A percentile compares a stretch with the other conserved stretches of the same genome.
Evolutionary conservation across 1,139 yeast species (phyloP).

Genomic region (Geotrichum fermentans): DNA sequence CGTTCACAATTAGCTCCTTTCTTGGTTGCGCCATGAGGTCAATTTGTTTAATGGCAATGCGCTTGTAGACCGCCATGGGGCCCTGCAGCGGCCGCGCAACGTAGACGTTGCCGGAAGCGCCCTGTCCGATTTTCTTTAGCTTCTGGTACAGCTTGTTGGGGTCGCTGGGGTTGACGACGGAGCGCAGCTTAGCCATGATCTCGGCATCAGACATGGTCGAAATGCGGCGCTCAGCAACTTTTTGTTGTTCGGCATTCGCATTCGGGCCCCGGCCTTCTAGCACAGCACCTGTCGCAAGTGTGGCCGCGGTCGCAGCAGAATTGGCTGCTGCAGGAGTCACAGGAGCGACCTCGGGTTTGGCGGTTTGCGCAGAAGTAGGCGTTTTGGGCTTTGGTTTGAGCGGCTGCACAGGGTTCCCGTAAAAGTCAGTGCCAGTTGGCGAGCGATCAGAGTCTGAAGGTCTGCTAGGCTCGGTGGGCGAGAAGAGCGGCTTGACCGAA

Average conservation of each 20-base stretch:
- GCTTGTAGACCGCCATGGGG: conserved; percentile 26
- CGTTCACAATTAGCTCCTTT: conserved; percentile 88
- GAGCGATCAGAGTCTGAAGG: not conserved
- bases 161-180: conserved; percentile 77
- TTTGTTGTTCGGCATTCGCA: conserved; percentile 37
- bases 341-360: not conserved
- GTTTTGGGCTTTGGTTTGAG: conserved; percentile 19
- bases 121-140: conserved; percentile 88
- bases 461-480: not conserved
- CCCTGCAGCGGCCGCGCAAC: conserved; percentile 63
- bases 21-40: conserved; percentile 89
- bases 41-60: conserved; percentile 86
- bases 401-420: conserved; percentile 23
- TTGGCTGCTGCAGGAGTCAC: not conserved
- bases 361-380: conserved; percentile 4
- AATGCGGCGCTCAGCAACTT: conserved; percentile 49
- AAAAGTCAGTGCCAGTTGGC: conserved; percentile 7
- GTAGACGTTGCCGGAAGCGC: conserved; percentile 94
- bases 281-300: conserved; percentile 34
- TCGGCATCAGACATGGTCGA: conserved; percentile 81
- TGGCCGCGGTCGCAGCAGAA: conserved; percentile 22
- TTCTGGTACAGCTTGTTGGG: conserved; percentile 82
- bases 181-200: conserved; percentile 72
- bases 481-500: not conserved
- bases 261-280: conserved; percentile 25